Percentiles rank a stretch among this genome's conserved stretches.
These are phyloP conservation scores for Penicilliopsis zonata DNA, from an alignment of 495 filamentous ascomycete species.

Conservation along the genomic window DNA sequence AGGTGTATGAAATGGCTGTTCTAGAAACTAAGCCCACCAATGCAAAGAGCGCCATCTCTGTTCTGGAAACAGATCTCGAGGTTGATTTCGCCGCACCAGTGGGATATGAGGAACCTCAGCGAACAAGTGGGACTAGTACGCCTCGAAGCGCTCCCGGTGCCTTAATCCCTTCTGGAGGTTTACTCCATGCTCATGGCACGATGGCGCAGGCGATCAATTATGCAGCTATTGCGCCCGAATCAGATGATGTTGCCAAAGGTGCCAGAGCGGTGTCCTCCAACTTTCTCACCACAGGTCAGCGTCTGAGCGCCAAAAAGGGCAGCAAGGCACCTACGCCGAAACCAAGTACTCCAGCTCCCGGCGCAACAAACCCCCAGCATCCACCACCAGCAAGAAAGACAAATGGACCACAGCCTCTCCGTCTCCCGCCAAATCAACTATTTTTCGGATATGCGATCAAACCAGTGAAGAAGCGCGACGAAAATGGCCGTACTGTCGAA, in stretches of 20 bases:
- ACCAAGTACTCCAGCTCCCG: conserved; percentile 66
- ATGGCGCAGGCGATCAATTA: conserved; percentile 99
- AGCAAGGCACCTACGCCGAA: conserved; percentile 70
- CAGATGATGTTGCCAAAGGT: conserved; percentile 47
- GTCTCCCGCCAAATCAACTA: conserved; percentile 76
- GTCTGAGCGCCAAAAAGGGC: conserved; percentile 66
- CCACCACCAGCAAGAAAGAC: conserved; percentile 34
- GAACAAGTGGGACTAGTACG: conserved; percentile 49
- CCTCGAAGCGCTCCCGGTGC: conserved; percentile 48
- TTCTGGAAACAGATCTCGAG: conserved; percentile 86
- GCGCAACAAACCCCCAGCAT: conserved; percentile 43
- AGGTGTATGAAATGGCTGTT: conserved; percentile 82
- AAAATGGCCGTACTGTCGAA: conserved; percentile 45
- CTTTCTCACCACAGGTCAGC: conserved; percentile 65
- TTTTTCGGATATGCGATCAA: conserved; percentile 95
- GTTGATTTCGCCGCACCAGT: conserved; percentile 93
- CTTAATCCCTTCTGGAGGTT: conserved; percentile 54
- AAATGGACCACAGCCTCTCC: conserved; percentile 78
- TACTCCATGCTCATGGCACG: conserved; percentile 69
- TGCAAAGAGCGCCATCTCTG: conserved; percentile 68
- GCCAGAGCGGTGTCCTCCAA: conserved; percentile 60
- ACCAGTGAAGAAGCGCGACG: conserved; percentile 69
- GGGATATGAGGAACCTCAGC: conserved; percentile 76
- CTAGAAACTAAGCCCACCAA: conserved; percentile 81
- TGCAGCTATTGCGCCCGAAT: conserved; percentile 75